Percentiles rank a stretch among this genome's conserved stretches.
These are phyloP conservation scores for Tricholoma sp. DNA, from an alignment of 768 basidiomycete genomes.

Conservation along the genomic window DNA sequence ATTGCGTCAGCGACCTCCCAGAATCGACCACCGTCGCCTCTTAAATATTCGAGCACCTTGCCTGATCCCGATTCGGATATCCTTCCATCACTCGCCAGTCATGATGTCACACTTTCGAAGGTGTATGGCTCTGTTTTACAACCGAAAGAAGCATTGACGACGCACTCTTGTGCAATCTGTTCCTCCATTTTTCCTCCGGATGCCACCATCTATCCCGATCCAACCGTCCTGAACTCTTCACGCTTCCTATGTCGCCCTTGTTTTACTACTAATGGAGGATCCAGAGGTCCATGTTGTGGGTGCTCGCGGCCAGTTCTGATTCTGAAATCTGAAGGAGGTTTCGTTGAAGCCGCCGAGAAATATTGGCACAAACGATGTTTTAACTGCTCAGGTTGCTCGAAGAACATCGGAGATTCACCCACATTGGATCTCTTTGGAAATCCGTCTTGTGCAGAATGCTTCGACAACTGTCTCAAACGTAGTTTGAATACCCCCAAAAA, in stretches of 20 bases:
- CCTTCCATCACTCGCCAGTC: conserved; percentile 47
- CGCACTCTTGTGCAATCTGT: conserved; percentile 67
- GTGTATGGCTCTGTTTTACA: conserved; percentile 84
- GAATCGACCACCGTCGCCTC: conserved; percentile 49
- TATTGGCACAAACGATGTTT: conserved; percentile 86
- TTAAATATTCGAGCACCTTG: conserved; percentile 47
- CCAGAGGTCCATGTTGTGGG: conserved; percentile 64
- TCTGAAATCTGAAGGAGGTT: conserved; percentile 73
- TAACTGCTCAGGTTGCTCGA: conserved; percentile 65
- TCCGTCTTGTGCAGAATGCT: conserved; percentile 77
- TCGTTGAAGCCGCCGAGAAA: conserved; percentile 61
- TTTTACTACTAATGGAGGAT: conserved; percentile 67
- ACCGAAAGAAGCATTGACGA: conserved; percentile 65
- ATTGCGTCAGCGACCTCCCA: conserved; percentile 47
- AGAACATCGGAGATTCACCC: conserved; percentile 66
- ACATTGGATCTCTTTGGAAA: conserved; percentile 81
- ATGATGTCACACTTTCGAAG: conserved; percentile 63
- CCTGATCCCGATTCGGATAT: conserved; percentile 56
- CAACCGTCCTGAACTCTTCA: conserved; percentile 32
- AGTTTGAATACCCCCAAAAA: conserved; percentile 44
- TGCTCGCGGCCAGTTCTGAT: conserved; percentile 71
- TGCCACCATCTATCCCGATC: conserved; percentile 82
- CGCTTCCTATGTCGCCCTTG: conserved; percentile 74
- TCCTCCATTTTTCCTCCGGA: conserved; percentile 66
- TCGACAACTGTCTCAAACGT: conserved; percentile 67